A percentile compares a stretch with the other conserved stretches of the same genome.
phyloP scores from a whole-genome alignment of 495 filamentous ascomycete species.

The Schizothecium vesticola region DNA sequence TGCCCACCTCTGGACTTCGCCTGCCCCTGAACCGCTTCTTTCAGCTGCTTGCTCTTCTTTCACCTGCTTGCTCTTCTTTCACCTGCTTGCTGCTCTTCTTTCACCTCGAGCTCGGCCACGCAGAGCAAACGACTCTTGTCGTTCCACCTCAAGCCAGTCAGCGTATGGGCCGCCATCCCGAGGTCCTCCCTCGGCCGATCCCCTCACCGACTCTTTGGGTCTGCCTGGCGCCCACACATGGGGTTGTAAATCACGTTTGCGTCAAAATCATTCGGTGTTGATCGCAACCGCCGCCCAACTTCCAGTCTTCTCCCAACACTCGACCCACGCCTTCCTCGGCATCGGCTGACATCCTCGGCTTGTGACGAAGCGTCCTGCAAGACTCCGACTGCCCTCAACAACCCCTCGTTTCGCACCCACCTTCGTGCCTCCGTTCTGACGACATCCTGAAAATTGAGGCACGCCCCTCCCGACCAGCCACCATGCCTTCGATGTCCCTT shows the following conservation, averaged over 20 bases:
- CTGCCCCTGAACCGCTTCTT: background rate
- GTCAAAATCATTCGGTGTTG: background rate
- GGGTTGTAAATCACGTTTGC: background rate
- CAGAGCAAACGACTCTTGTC: background rate
- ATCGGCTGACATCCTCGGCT: background rate
- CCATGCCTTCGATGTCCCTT: constrained; percentile 11
- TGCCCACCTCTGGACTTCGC: background rate
- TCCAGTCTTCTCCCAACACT: background rate
- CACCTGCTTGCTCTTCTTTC: background rate
- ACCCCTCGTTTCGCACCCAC: background rate
- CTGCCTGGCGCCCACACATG: background rate
- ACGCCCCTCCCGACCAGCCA: background rate
- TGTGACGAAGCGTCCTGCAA: background rate
- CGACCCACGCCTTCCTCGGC: background rate
- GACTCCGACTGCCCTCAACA: background rate
- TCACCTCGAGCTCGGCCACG: background rate
- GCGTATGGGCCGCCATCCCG: background rate
- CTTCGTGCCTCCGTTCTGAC: background rate
- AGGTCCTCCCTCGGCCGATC: background rate
- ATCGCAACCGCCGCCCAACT: background rate
- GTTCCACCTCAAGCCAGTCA: background rate
- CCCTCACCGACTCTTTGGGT: background rate
- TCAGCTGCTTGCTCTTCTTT: background rate
- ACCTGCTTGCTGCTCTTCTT: background rate
- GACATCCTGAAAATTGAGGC: background rate